These are phyloP conservation scores for Calocybe indica DNA, from an alignment of 768 basidiomycete species.

Conservation along the genomic window DNA sequence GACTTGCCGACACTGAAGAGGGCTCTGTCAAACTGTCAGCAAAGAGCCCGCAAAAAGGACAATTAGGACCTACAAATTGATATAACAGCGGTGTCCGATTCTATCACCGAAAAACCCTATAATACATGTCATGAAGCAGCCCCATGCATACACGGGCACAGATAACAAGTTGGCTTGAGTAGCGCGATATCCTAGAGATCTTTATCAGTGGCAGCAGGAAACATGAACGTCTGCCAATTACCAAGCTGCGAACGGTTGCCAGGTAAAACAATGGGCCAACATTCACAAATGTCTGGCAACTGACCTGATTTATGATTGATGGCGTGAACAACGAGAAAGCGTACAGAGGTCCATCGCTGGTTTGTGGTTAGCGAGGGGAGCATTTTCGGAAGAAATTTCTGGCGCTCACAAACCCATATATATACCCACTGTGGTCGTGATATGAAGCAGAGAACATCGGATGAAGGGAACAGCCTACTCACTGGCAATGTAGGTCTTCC, in stretches of 20 bases:
- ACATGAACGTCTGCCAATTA: constrained; percentile 7
- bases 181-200: constrained; percentile 44
- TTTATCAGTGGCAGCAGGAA: not conserved
- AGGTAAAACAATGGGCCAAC: not conserved
- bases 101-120: constrained; percentile 62
- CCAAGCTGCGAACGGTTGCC: constrained; percentile 23
- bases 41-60: constrained; percentile 1
- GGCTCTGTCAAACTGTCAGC: constrained; percentile 9
- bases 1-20: constrained; percentile 22
- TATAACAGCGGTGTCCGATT: constrained; percentile 45
- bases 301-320: constrained; percentile 51
- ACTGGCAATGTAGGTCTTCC: constrained; percentile 74
- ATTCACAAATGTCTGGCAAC: constrained; percentile 6
- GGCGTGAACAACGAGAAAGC: constrained; percentile 50
- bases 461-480: constrained; percentile 15
- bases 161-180: constrained; percentile 69
- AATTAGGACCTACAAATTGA: constrained; percentile 48
- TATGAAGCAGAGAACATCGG: not conserved
- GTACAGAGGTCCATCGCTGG: constrained; percentile 49
- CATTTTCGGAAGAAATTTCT: not conserved
- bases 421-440: constrained; percentile 45
- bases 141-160: constrained; percentile 74
- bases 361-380: not conserved
- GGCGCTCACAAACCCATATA: constrained; percentile 60
- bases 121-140: constrained; percentile 57